Conservation (phyloP, 768 basidiomycete genomes). For the Trametes cinnabarina region DNA sequence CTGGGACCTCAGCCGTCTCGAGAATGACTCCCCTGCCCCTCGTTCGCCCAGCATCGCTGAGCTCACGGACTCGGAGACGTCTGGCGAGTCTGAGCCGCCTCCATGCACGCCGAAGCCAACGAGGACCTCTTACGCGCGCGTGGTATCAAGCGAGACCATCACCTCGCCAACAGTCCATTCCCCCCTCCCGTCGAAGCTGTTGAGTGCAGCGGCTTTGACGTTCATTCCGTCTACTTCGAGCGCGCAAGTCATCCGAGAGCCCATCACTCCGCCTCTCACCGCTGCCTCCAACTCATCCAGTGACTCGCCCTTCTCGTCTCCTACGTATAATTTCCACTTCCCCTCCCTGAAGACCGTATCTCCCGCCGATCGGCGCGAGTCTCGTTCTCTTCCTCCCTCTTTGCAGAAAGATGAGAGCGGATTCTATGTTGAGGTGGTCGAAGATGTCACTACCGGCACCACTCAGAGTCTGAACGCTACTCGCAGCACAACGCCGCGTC, state of each 20-base stretch:
- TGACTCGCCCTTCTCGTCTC: slow-evolving; percentile 22
- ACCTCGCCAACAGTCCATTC: slow-evolving; percentile 19
- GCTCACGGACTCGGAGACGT: slow-evolving; percentile 45
- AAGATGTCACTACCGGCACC: neutral
- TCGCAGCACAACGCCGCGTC: slow-evolving; percentile 32
- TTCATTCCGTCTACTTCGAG: slow-evolving; percentile 24
- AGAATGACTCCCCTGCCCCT: slow-evolving; percentile 14
- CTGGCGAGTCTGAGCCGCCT: slow-evolving; percentile 38
- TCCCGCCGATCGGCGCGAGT: slow-evolving; percentile 26
- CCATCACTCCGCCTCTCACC: slow-evolving; percentile 16
- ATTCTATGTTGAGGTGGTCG: slow-evolving; percentile 42
- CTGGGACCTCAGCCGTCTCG: slow-evolving; percentile 23
- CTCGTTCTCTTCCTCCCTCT: slow-evolving; percentile 33
- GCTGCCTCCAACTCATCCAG: slow-evolving; percentile 17
- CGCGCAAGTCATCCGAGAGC: slow-evolving; percentile 5
- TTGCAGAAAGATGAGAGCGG: slow-evolving; percentile 55
- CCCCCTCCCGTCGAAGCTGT: slow-evolving; percentile 27
- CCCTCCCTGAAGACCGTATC: slow-evolving; percentile 42
- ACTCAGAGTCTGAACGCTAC: slow-evolving; percentile 27
- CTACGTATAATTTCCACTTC: slow-evolving; percentile 44
- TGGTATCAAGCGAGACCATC: slow-evolving; percentile 31
- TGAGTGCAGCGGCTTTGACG: slow-evolving; percentile 27
- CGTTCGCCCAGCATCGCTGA: slow-evolving; percentile 15
- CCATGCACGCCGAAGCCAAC: slow-evolving; percentile 51
- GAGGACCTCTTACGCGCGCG: slow-evolving; percentile 36